A percentile compares a stretch with the other conserved stretches of the same genome.
Evolutionary conservation across 352 stramenopile genomes (phyloP).

Genomic region (Globisporangium canariense): DNA sequence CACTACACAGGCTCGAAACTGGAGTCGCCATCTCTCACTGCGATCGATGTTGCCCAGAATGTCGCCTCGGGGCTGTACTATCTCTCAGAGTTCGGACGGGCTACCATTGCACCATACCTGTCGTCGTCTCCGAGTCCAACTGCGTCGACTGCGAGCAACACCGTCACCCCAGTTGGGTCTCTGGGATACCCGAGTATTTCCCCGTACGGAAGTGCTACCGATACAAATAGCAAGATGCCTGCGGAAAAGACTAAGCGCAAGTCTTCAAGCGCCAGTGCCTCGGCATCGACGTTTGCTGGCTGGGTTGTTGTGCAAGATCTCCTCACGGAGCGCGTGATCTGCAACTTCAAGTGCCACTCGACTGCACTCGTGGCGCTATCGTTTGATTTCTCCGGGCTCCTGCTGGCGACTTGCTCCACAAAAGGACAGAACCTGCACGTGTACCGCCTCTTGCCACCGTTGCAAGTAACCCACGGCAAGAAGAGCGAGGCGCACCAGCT

Average conservation of each 20-base stretch:
- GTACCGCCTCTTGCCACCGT: slow-evolving; percentile 63
- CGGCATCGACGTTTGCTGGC: slow-evolving; percentile 33
- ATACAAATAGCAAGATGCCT: slow-evolving; percentile 9
- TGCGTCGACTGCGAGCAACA: slow-evolving; percentile 17
- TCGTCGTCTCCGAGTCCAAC: slow-evolving; percentile 51
- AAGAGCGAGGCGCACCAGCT: slow-evolving; percentile 35
- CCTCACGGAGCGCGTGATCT: slow-evolving; percentile 53
- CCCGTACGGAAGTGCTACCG: slow-evolving; percentile 10
- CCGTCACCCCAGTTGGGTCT: slow-evolving; percentile 15
- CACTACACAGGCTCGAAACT: slow-evolving; percentile 18
- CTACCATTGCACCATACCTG: slow-evolving; percentile 72
- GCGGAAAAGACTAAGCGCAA: slow-evolving; percentile 12
- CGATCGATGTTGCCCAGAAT: slow-evolving; percentile 84
- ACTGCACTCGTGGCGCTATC: slow-evolving; percentile 68
- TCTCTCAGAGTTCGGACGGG: slow-evolving; percentile 61
- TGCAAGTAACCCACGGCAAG: slow-evolving; percentile 25
- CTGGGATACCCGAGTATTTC: slow-evolving; percentile 21
- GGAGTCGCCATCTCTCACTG: slow-evolving; percentile 45
- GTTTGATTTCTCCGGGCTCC: slow-evolving; percentile 70
- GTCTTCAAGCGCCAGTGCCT: slow-evolving; percentile 6
- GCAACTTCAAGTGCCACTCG: slow-evolving; percentile 75
- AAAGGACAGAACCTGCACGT: slow-evolving; percentile 88
- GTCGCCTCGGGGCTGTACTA: slow-evolving; percentile 87
- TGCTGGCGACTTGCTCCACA: slow-evolving; percentile 76
- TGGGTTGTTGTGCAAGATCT: slow-evolving; percentile 73